Base-by-base conservation (phyloP, 2,329 filamentous ascomycete genomes). In the Beauveria pseudobassiana region DNA sequence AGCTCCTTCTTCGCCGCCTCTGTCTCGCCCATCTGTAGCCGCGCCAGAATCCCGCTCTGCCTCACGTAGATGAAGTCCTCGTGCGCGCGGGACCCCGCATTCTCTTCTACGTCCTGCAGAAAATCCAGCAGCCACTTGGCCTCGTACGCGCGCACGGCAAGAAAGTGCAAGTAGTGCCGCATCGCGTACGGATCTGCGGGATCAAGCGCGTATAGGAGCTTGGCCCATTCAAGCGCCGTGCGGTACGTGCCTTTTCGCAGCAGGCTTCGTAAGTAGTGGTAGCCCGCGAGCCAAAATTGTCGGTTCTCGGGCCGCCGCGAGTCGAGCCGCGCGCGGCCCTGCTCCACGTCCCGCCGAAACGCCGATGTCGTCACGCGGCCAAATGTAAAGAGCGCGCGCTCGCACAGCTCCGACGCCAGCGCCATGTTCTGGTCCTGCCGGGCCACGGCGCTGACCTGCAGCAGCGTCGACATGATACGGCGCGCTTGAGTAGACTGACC, bases 181-280 rank as follows among this genome's bases (percentile, higher is more conserved):
- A 96, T 84, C 52, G 86, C 90, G 69, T 96, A 97, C 0, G 92
- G 92, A 70, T 99, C 95, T 4, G 80, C 77, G 53, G 86, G 86
- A 66, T 92, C 85, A 63, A 98, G 75, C 62, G 87, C 84, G 34
- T 96, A 80, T 10, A 97, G 78, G 6, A 98, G 76, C 75, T 95
- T 96, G 7, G 90, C 84, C 93, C 95, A 99, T 74, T 98, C 95
- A 53, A 96, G 86, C 0, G 92, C 91, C 1, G 95, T 98, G 52
- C 92, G 84, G 80, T 91, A 96, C 1, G 93, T 97, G n/a, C 93
- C 92, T 68, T 96, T 93, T 75, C 91, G 87, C 18, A 91, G 82
- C 24, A 99, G 79, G 66, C 91, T 95, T 67, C 84, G 85, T 68
- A 98, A 88, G 69, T 97, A 97, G 67, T 93, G 87, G 79, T 92